These are phyloP conservation scores for Huiozyma sinensis DNA, from an alignment of 805 yeast genomes.

Conservation along the genomic window DNA sequence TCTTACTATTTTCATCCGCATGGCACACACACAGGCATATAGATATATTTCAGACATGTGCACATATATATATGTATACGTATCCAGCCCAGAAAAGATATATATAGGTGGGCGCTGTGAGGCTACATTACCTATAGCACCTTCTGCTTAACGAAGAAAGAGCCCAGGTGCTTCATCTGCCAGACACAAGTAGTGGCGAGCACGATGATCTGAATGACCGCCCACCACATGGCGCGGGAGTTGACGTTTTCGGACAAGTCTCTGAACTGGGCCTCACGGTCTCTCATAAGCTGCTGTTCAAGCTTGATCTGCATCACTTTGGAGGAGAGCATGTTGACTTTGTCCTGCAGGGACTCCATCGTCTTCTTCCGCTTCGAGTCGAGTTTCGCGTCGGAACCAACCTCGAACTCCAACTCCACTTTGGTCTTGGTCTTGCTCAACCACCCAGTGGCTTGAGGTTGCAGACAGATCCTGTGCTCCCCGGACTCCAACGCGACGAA, in stretches of 20 bases:
- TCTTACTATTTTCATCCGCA: background rate
- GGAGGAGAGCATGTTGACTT: conserved; percentile 43
- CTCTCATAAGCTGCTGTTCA: conserved; percentile 60
- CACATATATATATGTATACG: no score
- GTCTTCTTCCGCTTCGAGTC: conserved; percentile 58
- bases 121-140: conserved; percentile 17
- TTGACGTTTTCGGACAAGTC: conserved; percentile 62
- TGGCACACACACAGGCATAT: conserved; percentile 1
- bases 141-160: conserved; percentile 72
- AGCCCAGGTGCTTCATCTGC: conserved; percentile 64
- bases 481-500: conserved; percentile 68
- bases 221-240: conserved; percentile 63
- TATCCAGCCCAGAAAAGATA: no score
- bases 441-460: conserved; percentile 47
- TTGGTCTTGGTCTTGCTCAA: conserved; percentile 47
- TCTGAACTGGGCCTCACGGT: conserved; percentile 65
- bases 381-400: conserved; percentile 53
- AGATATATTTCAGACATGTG: background rate
- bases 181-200: conserved; percentile 59
- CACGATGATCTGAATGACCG: conserved; percentile 53
- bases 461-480: conserved; percentile 66
- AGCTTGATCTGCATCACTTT: conserved; percentile 51
- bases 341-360: conserved; percentile 44
- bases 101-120: no score
- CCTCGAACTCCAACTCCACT: conserved; percentile 51